phyloP scores from a whole-genome alignment of 768 basidiomycete species.

The Psilocybe cubensis region DNA sequence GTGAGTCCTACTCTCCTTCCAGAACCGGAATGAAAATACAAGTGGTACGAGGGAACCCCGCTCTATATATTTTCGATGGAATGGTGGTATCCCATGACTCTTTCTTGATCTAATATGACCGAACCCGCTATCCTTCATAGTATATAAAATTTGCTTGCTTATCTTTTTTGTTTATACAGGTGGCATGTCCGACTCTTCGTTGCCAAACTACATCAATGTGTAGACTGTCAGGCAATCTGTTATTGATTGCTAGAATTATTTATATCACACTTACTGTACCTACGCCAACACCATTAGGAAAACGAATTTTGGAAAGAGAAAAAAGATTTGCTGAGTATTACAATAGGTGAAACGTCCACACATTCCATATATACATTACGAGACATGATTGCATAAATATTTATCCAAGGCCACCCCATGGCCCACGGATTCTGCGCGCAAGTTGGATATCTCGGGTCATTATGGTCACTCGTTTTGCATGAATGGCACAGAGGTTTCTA shows the following conservation, averaged over 20 bases:
- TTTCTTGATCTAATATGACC: constrained; percentile 96
- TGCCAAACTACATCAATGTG: background rate
- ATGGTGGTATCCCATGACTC: constrained; percentile 58
- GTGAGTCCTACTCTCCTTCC: constrained; percentile 24
- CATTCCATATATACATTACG: background rate
- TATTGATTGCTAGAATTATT: background rate
- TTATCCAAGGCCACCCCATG: constrained; percentile 77
- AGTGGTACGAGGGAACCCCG: constrained; percentile 79
- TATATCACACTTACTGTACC: constrained; percentile 12
- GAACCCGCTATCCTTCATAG: constrained; percentile 2
- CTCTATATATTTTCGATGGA: constrained; percentile 29
- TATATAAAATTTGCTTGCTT: background rate
- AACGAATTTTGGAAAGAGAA: background rate
- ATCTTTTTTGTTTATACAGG: background rate
- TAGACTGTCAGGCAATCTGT: background rate
- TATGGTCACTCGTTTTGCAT: constrained; percentile 96
- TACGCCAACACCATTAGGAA: constrained; percentile 3
- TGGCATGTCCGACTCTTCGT: too few species aligned
- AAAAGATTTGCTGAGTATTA: background rate
- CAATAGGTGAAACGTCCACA: background rate
- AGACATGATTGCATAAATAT: background rate
- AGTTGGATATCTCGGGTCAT: constrained; percentile 98
- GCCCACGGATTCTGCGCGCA: constrained; percentile 91
- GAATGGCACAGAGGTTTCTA: constrained; percentile 95
- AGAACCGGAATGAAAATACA: constrained; percentile 65